Evolutionary conservation across 176 grass and related monocot species (phyloP).

Genomic region (Oryza coarctata): DNA sequence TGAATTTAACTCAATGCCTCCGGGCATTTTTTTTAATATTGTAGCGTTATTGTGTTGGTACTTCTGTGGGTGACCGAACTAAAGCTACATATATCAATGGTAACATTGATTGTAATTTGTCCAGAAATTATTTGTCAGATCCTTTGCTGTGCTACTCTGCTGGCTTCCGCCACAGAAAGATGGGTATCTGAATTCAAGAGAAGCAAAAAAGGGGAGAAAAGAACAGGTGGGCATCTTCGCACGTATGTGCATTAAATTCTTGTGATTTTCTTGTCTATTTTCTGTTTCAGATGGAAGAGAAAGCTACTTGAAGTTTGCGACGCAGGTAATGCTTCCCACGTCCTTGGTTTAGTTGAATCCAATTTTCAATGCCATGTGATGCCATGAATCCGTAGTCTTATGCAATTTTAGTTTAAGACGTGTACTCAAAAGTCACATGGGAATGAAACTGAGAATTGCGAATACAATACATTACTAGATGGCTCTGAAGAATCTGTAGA

Average conservation of each 20-base stretch:
- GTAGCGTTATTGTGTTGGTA: not conserved
- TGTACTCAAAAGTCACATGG: conserved; percentile 41
- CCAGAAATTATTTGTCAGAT: conserved; percentile 7
- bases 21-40: too few relatives aligned
- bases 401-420: conserved; percentile 27
- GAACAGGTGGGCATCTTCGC: conserved; percentile 5
- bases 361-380: conserved; percentile 18
- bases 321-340: conserved; percentile 49
- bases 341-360: conserved; percentile 36
- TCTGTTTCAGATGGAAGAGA: conserved; percentile 24
- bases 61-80: not conserved
- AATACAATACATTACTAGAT: conserved; percentile 35
- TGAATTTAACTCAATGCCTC: not conserved
- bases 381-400: not conserved
- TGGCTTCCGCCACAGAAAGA: not conserved
- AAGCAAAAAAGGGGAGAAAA: not conserved
- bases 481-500: conserved; percentile 42
- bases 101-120: too few relatives aligned
- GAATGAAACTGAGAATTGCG: conserved; percentile 25
- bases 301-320: conserved; percentile 38
- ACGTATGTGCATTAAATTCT: conserved; percentile 33
- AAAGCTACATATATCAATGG: not conserved
- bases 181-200: conserved; percentile 8
- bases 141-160: not conserved
- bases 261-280: conserved; percentile 22